These are phyloP conservation scores for Salvia splendens DNA, from an alignment of 257 asterid genomes.

Conservation along the genomic window DNA sequence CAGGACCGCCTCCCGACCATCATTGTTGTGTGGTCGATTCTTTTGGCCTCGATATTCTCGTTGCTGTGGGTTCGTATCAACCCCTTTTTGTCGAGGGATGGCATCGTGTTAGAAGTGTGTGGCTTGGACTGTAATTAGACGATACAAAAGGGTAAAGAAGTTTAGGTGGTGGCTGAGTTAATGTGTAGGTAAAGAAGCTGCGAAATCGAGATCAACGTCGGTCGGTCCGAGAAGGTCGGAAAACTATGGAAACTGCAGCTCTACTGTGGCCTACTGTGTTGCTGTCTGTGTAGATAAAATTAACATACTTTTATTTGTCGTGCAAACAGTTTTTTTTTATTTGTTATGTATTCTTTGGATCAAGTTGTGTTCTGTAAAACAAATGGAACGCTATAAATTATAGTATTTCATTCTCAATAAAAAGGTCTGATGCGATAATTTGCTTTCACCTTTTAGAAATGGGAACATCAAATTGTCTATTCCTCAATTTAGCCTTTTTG, in stretches of 20 bases:
- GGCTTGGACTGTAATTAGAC: constrained; percentile 58
- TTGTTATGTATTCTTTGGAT: constrained; percentile 36
- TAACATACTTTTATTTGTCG: constrained; percentile 16
- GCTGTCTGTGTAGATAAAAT: constrained; percentile 46
- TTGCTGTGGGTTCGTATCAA: constrained; percentile 69
- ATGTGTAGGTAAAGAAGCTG: constrained; percentile 15
- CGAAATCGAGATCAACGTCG: constrained; percentile 32
- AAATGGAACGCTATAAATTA: constrained; percentile 29
- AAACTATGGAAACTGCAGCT: constrained; percentile 12
- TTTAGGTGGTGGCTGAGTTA: constrained; percentile 24
- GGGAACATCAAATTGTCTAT: too few species aligned
- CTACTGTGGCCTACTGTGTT: background rate
- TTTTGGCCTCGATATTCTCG: constrained; percentile 64
- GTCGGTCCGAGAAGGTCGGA: background rate
- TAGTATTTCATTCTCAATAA: constrained; percentile 40
- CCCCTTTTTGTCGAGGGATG: constrained; percentile 55
- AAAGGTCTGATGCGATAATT: constrained; percentile 31
- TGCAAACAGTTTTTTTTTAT: background rate
- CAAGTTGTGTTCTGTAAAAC: constrained; percentile 30
- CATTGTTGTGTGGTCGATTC: constrained; percentile 63
- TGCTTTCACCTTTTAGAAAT: constrained; percentile 16
- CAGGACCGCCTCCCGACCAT: constrained; percentile 61
- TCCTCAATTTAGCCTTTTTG: too few species aligned
- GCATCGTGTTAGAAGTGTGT: constrained; percentile 55
- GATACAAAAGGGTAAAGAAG: background rate